Evolutionary conservation across 2,329 filamentous ascomycete genomes (phyloP).

Genomic region (Zymoseptoria ardabiliae): DNA sequence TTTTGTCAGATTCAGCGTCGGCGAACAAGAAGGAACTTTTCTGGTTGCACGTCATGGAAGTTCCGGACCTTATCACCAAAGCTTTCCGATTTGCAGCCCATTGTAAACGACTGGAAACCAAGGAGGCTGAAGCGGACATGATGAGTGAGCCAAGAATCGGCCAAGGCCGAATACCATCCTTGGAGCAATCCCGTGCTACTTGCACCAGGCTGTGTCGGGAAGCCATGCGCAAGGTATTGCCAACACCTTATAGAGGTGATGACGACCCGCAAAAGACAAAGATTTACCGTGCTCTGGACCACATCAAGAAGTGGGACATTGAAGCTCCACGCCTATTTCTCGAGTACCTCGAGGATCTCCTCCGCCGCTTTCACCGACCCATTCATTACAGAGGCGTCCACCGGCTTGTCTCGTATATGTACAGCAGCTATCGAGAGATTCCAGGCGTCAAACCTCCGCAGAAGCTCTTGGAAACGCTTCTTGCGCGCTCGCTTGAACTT

Average conservation of each 20-base stretch:
- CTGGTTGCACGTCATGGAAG: slow-evolving; percentile 18
- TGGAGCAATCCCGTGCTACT: background rate
- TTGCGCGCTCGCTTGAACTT: slow-evolving; percentile 8
- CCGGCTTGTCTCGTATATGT: slow-evolving; percentile 5
- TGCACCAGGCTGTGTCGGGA: slow-evolving; percentile 1
- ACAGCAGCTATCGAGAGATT: slow-evolving; percentile 6
- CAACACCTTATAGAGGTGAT: background rate
- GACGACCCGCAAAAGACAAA: background rate
- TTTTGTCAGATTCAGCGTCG: background rate
- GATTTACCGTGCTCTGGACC: background rate
- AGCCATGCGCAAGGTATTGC: background rate
- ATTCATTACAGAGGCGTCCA: background rate
- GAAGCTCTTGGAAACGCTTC: slow-evolving; percentile 8
- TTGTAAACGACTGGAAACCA: background rate
- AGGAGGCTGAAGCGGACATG: background rate
- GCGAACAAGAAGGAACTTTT: slow-evolving; percentile 12
- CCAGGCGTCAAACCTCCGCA: slow-evolving; percentile 2
- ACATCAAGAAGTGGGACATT: background rate
- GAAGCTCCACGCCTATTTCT: slow-evolving; percentile 1
- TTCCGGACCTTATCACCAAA: slow-evolving; percentile 12
- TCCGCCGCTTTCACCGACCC: background rate
- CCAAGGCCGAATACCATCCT: background rate
- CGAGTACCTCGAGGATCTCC: background rate
- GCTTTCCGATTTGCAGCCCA: slow-evolving; percentile 2
- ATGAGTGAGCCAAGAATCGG: background rate